These are phyloP conservation scores for Candida insectalens DNA, from an alignment of 805 yeast genomes.

Conservation along the genomic window DNA sequence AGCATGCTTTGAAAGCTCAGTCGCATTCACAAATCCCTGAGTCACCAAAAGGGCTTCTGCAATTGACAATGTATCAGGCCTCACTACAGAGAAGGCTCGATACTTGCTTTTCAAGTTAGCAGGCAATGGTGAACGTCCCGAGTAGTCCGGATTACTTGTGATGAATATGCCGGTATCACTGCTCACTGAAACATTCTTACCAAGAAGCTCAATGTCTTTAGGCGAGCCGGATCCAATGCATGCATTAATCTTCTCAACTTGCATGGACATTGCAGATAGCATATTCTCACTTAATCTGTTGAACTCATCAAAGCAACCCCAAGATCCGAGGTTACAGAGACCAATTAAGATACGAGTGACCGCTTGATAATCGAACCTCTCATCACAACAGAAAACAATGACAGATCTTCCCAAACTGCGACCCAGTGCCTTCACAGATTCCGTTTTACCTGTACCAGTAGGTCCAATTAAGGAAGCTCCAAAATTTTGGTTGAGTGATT, in stretches of 20 bases:
- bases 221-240: constrained; percentile 26
- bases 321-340: constrained; percentile 72
- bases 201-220: constrained; percentile 31
- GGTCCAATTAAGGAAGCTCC: constrained; percentile 97
- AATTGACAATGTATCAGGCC: constrained; percentile 62
- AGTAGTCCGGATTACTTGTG: constrained; percentile 86
- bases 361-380: constrained; percentile 70
- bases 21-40: constrained; percentile 53
- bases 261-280: constrained; percentile 78
- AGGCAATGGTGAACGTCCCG: constrained; percentile 75
- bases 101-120: constrained; percentile 78
- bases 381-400: constrained; percentile 86
- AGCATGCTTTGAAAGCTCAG: constrained; percentile 32
- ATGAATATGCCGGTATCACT: constrained; percentile 65
- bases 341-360: constrained; percentile 74
- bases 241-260: constrained; percentile 59
- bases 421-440: constrained; percentile 78
- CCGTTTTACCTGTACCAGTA: constrained; percentile 97
- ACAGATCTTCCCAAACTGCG: constrained; percentile 72
- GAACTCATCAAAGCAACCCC: constrained; percentile 97
- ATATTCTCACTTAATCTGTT: constrained; percentile 65
- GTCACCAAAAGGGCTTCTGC: constrained; percentile 64
- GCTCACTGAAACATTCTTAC: constrained; percentile 29
- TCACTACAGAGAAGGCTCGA: constrained; percentile 61
- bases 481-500: constrained; percentile 58